Evolutionary conservation across 2,329 filamentous ascomycete genomes (phyloP), one percentile per base, ranked within the genome.

Genomic region (Alternaria infectoria): DNA sequence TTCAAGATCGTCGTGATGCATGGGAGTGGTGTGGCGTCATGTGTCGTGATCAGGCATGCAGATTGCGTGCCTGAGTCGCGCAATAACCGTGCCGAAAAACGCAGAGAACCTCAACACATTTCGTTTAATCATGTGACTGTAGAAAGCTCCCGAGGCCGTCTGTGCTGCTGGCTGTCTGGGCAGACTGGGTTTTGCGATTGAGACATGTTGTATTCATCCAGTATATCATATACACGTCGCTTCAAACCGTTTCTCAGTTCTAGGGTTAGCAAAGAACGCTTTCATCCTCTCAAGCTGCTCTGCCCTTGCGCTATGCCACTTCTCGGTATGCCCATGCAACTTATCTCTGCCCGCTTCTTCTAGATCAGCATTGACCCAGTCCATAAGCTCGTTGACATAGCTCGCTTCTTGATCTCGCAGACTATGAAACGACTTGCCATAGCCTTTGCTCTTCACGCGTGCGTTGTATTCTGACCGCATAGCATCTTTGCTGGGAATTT

Each of bases 391-490:
- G 51, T 78, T 58, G 19, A 82, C 81, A 76, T 83, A 82, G 21
- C 74, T 76, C 25, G 75, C 71, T 62, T 83, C 80, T 15, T 72
- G 69, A 7, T 78, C 77, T 46, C 70, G 81, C 51, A 86, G 65
- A 30, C 79, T 82, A 70, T 85, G 83, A 57, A 85, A 84, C 1
- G 66, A 69, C 54, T 84, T 81, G 0, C 82, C 83, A 36, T 71
- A 74, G 1, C 82, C 82, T 62, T 82, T 84, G 5, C 54, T 63
- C 32, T 64, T 56, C 5, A 84, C 65, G 9, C 75, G 72, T 15
- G 74, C 68, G 2, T 68, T 43, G 59, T 84, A 84, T 59, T 84
- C 82, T 0, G 47, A 51, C 40, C 81, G 70, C 81, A 84, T 87
- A 0, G 67, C 76, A 2, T 80, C 77, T 30, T 75, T 54, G 0